phyloP scores from a whole-genome alignment of 495 filamentous ascomycete genomes.

The Platismatia glauca region DNA sequence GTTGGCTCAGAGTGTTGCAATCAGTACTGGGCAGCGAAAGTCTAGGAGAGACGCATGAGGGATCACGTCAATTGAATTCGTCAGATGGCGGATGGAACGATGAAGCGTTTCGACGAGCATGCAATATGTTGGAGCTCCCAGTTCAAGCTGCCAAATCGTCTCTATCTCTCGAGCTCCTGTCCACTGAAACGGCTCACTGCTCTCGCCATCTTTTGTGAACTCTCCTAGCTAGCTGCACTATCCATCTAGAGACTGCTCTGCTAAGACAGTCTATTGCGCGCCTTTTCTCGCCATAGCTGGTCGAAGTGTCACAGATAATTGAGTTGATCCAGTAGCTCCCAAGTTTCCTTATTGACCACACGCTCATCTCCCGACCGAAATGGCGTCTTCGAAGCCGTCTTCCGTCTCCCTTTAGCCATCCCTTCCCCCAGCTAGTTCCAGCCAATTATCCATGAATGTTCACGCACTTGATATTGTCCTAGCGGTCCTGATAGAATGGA shows the following conservation, averaged over 20 bases:
- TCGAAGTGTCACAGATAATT: neutral
- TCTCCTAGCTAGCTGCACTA: neutral
- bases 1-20: neutral
- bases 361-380: neutral
- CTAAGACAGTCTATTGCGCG: neutral
- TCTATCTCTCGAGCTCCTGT: neutral
- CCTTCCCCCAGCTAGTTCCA: neutral
- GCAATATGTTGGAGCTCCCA: neutral
- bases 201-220: neutral
- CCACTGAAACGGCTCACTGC: neutral
- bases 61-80: no score
- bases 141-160: no score
- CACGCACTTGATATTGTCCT: no score
- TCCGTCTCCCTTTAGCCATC: neutral
- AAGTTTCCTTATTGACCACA: neutral
- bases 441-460: no score
- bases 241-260: neutral
- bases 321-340: neutral
- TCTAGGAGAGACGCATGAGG: no score
- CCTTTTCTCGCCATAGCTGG: neutral
- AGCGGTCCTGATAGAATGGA: no score
- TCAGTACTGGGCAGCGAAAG: neutral
- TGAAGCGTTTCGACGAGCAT: neutral
- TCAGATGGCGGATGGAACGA: neutral
- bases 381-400: neutral